Conservation (phyloP, 1,284 basidiomycete species). For the Cystobasidiaceae sp. region DNA sequence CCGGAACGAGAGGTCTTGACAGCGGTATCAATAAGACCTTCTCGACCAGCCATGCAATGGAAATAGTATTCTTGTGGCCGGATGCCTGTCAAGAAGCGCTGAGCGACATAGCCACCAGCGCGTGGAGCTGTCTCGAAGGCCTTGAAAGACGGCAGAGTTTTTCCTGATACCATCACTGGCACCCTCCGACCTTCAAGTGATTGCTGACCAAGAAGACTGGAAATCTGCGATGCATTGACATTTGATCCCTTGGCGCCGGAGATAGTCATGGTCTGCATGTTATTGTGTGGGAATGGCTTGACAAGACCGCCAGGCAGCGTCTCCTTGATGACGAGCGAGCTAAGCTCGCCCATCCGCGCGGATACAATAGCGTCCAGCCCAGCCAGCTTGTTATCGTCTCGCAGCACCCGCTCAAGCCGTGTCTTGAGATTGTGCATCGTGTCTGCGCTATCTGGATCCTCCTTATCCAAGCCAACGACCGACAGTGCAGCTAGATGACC, state of each 20-base stretch:
- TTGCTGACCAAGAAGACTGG: slow-evolving; percentile 93
- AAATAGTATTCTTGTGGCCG: slow-evolving; percentile 99
- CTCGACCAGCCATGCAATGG: slow-evolving; percentile 99
- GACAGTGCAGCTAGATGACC: slow-evolving; percentile 79
- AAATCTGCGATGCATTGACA: slow-evolving; percentile 97
- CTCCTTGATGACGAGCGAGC: slow-evolving; percentile 64
- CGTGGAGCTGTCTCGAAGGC: slow-evolving; percentile 95
- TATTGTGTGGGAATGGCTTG: slow-evolving; percentile 93
- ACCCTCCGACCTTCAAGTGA: slow-evolving; percentile 97
- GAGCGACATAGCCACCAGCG: slow-evolving; percentile 98
- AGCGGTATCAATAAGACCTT: slow-evolving; percentile 98
- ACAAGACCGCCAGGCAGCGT: slow-evolving; percentile 83
- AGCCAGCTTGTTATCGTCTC: slow-evolving; percentile 96
- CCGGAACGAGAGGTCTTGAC: slow-evolving; percentile 99
- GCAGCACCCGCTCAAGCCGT: slow-evolving; percentile 82
- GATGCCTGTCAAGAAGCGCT: slow-evolving; percentile 97
- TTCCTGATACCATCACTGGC: slow-evolving; percentile 97
- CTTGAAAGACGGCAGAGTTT: slow-evolving; percentile 95
- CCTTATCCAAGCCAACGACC: slow-evolving; percentile 55
- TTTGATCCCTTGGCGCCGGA: slow-evolving; percentile 97
- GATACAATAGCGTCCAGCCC: slow-evolving; percentile 65
- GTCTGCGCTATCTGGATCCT: slow-evolving; percentile 62
- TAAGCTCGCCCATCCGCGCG: slow-evolving; percentile 81
- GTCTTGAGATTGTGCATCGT: slow-evolving; percentile 53
- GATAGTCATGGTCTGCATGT: slow-evolving; percentile 99